Conservation (phyloP, 306 rosid genomes). For the Mimosa pudica region DNA sequence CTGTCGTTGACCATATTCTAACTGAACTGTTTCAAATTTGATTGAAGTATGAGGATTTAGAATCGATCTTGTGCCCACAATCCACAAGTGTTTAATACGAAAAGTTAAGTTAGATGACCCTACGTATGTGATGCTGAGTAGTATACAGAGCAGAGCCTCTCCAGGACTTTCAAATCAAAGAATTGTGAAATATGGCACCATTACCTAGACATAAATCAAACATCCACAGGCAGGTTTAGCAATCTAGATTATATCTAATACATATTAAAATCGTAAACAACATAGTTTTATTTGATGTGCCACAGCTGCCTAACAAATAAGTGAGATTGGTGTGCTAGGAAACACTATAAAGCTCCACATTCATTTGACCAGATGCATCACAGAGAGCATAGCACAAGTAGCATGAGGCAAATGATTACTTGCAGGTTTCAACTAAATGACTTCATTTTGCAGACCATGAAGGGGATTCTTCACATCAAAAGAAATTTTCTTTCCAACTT, state of each 20-base stretch:
- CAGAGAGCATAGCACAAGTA: background rate
- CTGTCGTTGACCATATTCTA: constrained; percentile 2
- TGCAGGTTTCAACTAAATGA: constrained; percentile 22
- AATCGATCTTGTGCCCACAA: background rate
- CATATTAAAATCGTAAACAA: constrained; percentile 5
- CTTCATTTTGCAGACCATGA: constrained; percentile 21
- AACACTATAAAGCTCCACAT: constrained; percentile 15
- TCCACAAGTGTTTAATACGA: background rate
- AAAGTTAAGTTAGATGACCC: background rate
- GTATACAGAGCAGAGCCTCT: constrained; percentile 7
- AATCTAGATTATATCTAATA: background rate
- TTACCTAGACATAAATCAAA: background rate
- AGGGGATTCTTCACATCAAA: constrained; percentile 19
- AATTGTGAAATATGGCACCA: constrained; percentile 18
- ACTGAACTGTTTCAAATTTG: constrained; percentile 1
- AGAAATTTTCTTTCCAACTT: constrained; percentile 7
- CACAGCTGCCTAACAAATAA: constrained; percentile 27
- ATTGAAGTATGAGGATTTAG: constrained; percentile 7
- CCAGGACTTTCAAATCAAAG: constrained; percentile 15
- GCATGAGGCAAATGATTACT: constrained; percentile 32
- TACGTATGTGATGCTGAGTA: background rate
- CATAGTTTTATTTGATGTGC: constrained; percentile 7
- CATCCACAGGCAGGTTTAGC: constrained; percentile 1
- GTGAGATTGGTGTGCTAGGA: constrained; percentile 11
- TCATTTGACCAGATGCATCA: constrained; percentile 24